Evolutionary conservation across 2,329 filamentous ascomycete species (phyloP).

Genomic region (Hypoxylon sp.): DNA sequence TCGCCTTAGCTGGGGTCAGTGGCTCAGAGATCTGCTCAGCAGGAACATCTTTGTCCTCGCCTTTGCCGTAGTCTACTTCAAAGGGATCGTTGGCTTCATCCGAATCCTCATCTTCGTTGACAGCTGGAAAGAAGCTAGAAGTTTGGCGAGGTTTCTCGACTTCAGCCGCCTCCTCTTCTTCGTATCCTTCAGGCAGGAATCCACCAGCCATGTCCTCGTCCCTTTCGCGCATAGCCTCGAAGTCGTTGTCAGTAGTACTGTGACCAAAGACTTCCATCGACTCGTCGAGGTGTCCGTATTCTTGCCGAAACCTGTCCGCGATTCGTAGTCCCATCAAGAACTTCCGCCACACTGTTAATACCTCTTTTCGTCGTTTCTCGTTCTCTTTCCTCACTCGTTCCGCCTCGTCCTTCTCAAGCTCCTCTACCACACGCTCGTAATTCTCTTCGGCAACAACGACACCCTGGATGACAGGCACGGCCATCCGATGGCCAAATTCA

Average conservation of each 20-base stretch:
- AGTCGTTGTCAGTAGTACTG: conserved; percentile 37
- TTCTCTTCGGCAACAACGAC: conserved; percentile 88
- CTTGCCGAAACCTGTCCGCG: conserved; percentile 74
- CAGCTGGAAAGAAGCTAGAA: conserved; percentile 37
- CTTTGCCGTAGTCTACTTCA: conserved; percentile 42
- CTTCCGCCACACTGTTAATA: conserved; percentile 82
- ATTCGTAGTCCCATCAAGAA: conserved; percentile 88
- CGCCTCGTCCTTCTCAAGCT: conserved; percentile 78
- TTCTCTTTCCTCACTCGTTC: conserved; percentile 82
- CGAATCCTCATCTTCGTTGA: conserved; percentile 35
- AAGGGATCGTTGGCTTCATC: conserved; percentile 42
- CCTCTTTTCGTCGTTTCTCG: conserved; percentile 78
- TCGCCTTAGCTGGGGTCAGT: conserved; percentile 21
- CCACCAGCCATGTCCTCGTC: conserved; percentile 66
- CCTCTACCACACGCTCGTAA: conserved; percentile 75
- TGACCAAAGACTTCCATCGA: conserved; percentile 64
- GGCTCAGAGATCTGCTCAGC: conserved; percentile 20
- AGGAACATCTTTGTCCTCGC: conserved; percentile 8
- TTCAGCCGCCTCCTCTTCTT: conserved; percentile 30
- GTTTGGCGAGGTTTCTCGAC: conserved; percentile 31
- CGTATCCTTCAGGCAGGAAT: conserved; percentile 57
- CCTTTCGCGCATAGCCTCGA: conserved; percentile 39
- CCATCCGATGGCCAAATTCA: conserved; percentile 94
- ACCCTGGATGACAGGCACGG: conserved; percentile 88
- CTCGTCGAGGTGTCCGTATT: conserved; percentile 73